Evolutionary conservation across 192 early-diverging fungal genomes (phyloP), one percentile per base, ranked within the genome.

Genomic region (Linnemannia hyalina): DNA sequence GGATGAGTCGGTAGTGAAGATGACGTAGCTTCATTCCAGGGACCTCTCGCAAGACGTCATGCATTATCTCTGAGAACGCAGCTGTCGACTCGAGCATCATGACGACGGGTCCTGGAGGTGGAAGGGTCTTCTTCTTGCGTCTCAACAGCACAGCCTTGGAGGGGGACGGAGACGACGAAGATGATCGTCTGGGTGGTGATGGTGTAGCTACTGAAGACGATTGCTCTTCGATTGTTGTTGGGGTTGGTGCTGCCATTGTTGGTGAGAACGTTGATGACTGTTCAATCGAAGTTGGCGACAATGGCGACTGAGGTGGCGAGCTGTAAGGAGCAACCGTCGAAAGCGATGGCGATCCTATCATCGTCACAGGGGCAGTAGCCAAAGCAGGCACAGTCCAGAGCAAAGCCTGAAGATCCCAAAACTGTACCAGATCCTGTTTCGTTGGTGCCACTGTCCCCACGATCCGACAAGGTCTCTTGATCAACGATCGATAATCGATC

Each of bases 401-500:
- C 11, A 80, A 52, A 8, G 41, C 13, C 54, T 81, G 84, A 5
- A 86, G 63, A 36, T 86, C 84, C 84, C 84, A 86, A 13, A 86
- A 73, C 29, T 81, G 70, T 32, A 78, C 77, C 7, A 86, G 76
- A 49, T 86, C 79, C 22, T 78, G 71, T 42, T 78, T 86, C 15
- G 76, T 52, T 15, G 72, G 80, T 0, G 73, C 71, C 29, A 41
- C 32, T 1, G 36, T 3, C 2, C 76, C 75, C 22, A 86, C 42
- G 32, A 86, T 80, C 10, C 79, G 79, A 71, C 84, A 86, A 11
- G 84, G 79, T 40, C 73, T 86, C 55, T 86, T 86, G 75, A 86
- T 81, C 47, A 86, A 29, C 38, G 60, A 29, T 6, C 70, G 79
- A 38, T 86, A 86, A 40, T 86, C 80, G 44, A 86, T 81, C 9